Conservation (phyloP, 306 rosid species). For the Dicorynia guianensis region DNA sequence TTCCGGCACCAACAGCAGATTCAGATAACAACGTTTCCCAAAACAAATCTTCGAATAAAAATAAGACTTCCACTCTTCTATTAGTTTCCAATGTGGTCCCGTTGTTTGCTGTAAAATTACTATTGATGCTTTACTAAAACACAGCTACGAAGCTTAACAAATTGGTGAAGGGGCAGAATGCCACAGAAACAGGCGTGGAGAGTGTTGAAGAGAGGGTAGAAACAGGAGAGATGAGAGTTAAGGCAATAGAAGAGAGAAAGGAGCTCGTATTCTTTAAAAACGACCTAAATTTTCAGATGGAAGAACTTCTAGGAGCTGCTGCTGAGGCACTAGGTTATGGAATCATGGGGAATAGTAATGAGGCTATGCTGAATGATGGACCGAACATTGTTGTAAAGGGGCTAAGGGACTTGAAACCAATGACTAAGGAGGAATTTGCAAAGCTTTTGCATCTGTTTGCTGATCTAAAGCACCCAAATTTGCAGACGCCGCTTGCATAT, state of each 20-base stretch:
- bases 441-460: conserved; percentile 56
- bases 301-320: conserved; percentile 74
- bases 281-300: conserved; percentile 59
- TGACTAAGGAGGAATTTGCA: conserved; percentile 59
- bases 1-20: background rate
- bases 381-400: conserved; percentile 69
- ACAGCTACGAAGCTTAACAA: conserved; percentile 55
- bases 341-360: conserved; percentile 69
- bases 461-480: conserved; percentile 59
- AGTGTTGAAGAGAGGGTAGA: conserved; percentile 41
- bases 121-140: conserved; percentile 53
- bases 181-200: conserved; percentile 22
- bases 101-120: conserved; percentile 50
- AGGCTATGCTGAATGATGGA: conserved; percentile 68
- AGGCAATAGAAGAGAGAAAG: conserved; percentile 56
- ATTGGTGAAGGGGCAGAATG: conserved; percentile 42
- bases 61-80: conserved; percentile 9
- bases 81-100: conserved; percentile 47
- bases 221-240: conserved; percentile 40
- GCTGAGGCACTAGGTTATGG: conserved; percentile 89
- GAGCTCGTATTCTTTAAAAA: conserved; percentile 58
- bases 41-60: conserved; percentile 14
- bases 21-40: background rate
- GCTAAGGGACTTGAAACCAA: conserved; percentile 73
- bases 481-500: conserved; percentile 76